A percentile compares a stretch with the other conserved stretches of the same genome.
Conservation (phyloP, 495 filamentous ascomycete genomes). For the Friedmanniomyces simplex region DNA sequence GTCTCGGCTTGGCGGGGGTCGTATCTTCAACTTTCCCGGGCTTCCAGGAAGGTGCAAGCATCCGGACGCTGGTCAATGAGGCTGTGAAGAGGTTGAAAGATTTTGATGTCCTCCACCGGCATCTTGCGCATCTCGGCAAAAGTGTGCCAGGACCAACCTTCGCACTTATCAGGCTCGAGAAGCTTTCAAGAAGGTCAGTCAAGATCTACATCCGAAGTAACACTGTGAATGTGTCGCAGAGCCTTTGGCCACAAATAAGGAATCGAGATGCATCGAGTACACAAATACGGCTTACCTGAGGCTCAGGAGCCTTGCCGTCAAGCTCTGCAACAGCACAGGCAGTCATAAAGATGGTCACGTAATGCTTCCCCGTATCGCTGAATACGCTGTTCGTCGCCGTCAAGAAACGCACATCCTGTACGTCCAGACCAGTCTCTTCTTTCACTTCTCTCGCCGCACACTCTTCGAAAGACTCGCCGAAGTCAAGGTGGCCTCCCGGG, state of each 20-base stretch:
- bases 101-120: not conserved
- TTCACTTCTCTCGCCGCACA: slow-evolving; percentile 55
- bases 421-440: slow-evolving; percentile 54
- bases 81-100: slow-evolving; percentile 5
- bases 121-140: slow-evolving; percentile 37
- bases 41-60: not conserved
- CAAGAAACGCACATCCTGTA: slow-evolving; percentile 39
- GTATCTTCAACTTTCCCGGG: not conserved
- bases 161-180: slow-evolving; percentile 57
- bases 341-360: slow-evolving; percentile 54
- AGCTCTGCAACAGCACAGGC: not conserved
- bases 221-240: too few species aligned
- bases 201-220: too few species aligned
- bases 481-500: slow-evolving; percentile 61
- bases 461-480: slow-evolving; percentile 45
- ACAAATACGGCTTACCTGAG: slow-evolving; percentile 35
- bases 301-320: slow-evolving; percentile 32
- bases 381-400: slow-evolving; percentile 54
- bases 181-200: slow-evolving; percentile 14
- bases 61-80: slow-evolving; percentile 12
- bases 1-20: too few species aligned
- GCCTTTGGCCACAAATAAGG: too few species aligned
- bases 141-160: slow-evolving; percentile 49
- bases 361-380: slow-evolving; percentile 43
- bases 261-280: not conserved